These are phyloP conservation scores for Ophiostoma ulmi DNA, from an alignment of 2,329 filamentous ascomycete genomes.

Conservation along the genomic window DNA sequence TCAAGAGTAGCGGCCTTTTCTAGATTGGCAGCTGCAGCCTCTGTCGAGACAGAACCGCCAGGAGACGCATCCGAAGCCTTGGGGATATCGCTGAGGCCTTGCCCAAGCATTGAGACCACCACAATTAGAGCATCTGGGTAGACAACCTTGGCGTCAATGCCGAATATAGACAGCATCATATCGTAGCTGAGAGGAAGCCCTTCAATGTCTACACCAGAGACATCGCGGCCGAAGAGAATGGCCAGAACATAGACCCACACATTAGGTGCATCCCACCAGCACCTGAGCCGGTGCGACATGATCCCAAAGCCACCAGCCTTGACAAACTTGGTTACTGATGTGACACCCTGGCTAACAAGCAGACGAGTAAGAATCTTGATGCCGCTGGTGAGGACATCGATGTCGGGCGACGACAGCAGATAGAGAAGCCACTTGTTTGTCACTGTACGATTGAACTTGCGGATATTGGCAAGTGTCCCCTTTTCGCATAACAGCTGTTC, in stretches of 20 bases:
- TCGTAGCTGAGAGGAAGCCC: constrained; percentile 45
- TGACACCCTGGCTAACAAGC: constrained; percentile 72
- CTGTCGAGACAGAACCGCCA: background rate
- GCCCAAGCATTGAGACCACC: constrained; percentile 80
- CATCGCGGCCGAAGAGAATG: constrained; percentile 79
- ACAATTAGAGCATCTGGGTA: constrained; percentile 76
- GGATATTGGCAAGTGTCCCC: constrained; percentile 62
- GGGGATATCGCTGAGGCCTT: constrained; percentile 68
- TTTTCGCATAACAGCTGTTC: constrained; percentile 71
- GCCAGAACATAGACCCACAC: constrained; percentile 87
- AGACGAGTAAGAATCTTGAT: constrained; percentile 78
- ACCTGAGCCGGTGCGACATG: constrained; percentile 72
- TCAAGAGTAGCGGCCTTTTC: constrained; percentile 64
- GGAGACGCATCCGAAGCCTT: constrained; percentile 54
- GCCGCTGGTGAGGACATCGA: constrained; percentile 74
- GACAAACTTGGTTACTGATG: constrained; percentile 79
- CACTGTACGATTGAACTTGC: constrained; percentile 87
- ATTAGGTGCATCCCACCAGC: constrained; percentile 81
- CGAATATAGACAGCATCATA: constrained; percentile 65
- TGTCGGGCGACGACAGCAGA: constrained; percentile 78
- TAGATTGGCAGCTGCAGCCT: constrained; percentile 27
- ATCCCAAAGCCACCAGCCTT: constrained; percentile 86
- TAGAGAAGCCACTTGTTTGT: constrained; percentile 97
- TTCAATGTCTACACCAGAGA: constrained; percentile 63
- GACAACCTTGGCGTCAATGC: constrained; percentile 55